These are phyloP conservation scores for Exophiala alcalophila DNA, from an alignment of 2,329 filamentous ascomycete genomes.

Conservation along the genomic window DNA sequence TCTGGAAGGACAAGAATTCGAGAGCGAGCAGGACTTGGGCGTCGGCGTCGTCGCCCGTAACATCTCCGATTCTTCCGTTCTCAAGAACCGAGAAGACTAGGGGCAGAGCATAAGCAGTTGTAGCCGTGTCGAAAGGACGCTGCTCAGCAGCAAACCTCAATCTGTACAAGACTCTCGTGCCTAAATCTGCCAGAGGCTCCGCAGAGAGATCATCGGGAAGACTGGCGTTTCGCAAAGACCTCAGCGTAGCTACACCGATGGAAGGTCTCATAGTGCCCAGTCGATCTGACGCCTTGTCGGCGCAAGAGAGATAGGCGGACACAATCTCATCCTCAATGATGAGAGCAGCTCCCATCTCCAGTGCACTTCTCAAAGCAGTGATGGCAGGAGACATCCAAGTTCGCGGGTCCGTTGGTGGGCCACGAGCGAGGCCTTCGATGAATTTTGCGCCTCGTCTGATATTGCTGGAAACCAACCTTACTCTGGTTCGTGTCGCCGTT, in stretches of 20 bases:
- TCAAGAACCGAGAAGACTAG: conserved; percentile 75
- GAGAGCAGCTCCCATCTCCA: conserved; percentile 76
- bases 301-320: conserved; percentile 73
- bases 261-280: conserved; percentile 76
- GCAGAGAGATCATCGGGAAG: conserved; percentile 69
- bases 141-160: conserved; percentile 88
- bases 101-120: conserved; percentile 82
- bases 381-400: conserved; percentile 86
- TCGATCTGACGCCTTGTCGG: conserved; percentile 69
- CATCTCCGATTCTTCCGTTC: conserved; percentile 70
- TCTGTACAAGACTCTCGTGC: conserved; percentile 86
- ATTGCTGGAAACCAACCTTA: conserved; percentile 66
- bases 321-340: conserved; percentile 78
- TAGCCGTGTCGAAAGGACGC: conserved; percentile 84
- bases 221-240: conserved; percentile 70
- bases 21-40: conserved; percentile 85
- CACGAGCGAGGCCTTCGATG: conserved; percentile 74
- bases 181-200: conserved; percentile 76
- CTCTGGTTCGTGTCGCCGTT: conserved; percentile 68
- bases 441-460: conserved; percentile 82
- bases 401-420: conserved; percentile 83
- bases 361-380: conserved; percentile 66
- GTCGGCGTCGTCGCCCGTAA: conserved; percentile 71
- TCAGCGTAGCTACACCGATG: conserved; percentile 80
- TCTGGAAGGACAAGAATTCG: conserved; percentile 87